Evolutionary conservation across 2,329 filamentous ascomycete genomes (phyloP).

Genomic region (Huntiella omanensis): DNA sequence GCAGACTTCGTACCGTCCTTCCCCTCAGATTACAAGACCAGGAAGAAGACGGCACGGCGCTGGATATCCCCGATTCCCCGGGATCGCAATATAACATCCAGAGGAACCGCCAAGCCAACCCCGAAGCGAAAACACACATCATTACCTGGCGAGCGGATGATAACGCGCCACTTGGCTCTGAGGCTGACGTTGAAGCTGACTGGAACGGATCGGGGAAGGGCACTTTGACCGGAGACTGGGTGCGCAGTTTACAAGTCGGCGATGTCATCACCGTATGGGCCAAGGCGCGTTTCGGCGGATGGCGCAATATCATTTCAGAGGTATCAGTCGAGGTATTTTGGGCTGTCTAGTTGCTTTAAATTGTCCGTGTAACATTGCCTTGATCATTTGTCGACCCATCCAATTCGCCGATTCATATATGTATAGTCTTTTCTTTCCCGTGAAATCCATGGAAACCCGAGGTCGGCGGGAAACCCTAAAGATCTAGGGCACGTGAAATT

Average conservation of each 20-base stretch:
- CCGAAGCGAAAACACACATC: conserved; percentile 21
- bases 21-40: conserved; percentile 14
- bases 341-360: conserved; percentile 18
- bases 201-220: conserved; percentile 28
- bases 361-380: background rate
- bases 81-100: conserved; percentile 26
- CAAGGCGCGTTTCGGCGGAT: conserved; percentile 35
- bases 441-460: background rate
- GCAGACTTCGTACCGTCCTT: conserved; percentile 20
- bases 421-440: background rate
- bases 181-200: conserved; percentile 19
- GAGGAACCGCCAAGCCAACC: conserved; percentile 23
- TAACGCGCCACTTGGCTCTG: conserved; percentile 24
- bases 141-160: conserved; percentile 37
- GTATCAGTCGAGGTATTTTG: conserved; percentile 39
- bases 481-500: background rate
- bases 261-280: conserved; percentile 45
- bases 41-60: conserved; percentile 18
- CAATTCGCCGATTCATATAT: background rate
- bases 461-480: background rate
- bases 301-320: conserved; percentile 31
- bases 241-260: conserved; percentile 35
- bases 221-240: conserved; percentile 35
- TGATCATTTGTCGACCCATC: background rate
- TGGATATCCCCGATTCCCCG: conserved; percentile 16